A percentile compares a stretch with the other conserved stretches of the same genome.
These are phyloP conservation scores for Xerocomus minutiporus DNA, from an alignment of 1,284 basidiomycete genomes.

Conservation along the genomic window DNA sequence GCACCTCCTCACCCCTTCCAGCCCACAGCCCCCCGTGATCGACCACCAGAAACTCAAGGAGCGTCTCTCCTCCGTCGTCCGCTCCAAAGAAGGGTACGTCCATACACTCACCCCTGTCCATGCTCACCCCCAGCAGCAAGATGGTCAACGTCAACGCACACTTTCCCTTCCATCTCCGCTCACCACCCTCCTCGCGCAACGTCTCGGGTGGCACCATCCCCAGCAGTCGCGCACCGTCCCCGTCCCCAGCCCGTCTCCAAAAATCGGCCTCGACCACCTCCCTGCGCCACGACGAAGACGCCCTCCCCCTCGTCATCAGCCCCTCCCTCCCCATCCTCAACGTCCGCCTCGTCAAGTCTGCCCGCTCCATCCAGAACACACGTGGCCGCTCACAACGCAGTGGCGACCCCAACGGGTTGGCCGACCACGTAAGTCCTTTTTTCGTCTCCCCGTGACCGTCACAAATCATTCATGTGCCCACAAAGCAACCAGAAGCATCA, in stretches of 20 bases:
- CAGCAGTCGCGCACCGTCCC: conserved; percentile 21
- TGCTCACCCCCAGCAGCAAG: conserved; percentile 41
- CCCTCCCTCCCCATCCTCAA: conserved; percentile 15
- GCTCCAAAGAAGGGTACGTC: conserved; percentile 58
- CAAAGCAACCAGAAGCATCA: conserved; percentile 14
- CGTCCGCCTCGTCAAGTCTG: conserved; percentile 24
- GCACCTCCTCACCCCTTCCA: conserved; percentile 11
- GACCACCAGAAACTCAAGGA: conserved; percentile 53
- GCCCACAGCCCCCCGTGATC: conserved; percentile 34
- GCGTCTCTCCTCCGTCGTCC: conserved; percentile 54
- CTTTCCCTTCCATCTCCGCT: conserved; percentile 64
- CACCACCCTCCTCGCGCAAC: conserved; percentile 38
- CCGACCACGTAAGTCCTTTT: conserved; percentile 14
- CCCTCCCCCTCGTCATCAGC: conserved; percentile 5
- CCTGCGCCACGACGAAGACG: conserved; percentile 21
- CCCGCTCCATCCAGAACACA: conserved; percentile 6
- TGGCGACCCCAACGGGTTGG: conserved; percentile 8
- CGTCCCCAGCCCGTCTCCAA: conserved; percentile 22
- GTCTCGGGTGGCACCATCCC: conserved; percentile 24
- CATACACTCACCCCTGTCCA: background rate
- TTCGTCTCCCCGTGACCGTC: conserved; percentile 1
- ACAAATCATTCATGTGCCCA: conserved; percentile 3
- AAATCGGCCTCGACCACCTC: conserved; percentile 22
- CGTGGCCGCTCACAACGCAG: conserved; percentile 25
- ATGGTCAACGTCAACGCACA: conserved; percentile 67